Conservation (phyloP, 352 stramenopile species). For the Globisporangium iwayamae region DNA sequence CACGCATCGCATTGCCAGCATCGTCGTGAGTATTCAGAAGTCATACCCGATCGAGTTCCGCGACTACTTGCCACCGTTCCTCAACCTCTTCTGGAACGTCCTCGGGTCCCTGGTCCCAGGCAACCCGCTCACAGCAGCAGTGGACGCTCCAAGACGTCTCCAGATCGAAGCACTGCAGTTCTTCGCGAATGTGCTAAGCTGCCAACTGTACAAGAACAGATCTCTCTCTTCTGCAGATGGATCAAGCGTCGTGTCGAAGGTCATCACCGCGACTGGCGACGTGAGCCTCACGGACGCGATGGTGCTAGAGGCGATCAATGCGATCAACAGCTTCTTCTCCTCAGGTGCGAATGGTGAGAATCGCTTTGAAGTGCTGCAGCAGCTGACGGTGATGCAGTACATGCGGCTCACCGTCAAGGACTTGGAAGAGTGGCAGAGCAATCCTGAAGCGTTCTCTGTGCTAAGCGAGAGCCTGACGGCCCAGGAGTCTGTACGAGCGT, state of each 20-base stretch:
- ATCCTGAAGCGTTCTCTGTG: conserved; percentile 64
- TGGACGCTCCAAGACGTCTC: conserved; percentile 25
- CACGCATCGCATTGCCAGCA: conserved; percentile 52
- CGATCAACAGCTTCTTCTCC: conserved; percentile 56
- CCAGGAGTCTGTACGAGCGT: conserved; percentile 72
- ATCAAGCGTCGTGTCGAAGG: conserved; percentile 54
- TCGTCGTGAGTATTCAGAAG: conserved; percentile 73
- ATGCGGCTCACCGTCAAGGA: conserved; percentile 59
- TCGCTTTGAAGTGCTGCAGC: conserved; percentile 51
- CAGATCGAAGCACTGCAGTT: conserved; percentile 81
- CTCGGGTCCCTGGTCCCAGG: conserved; percentile 26
- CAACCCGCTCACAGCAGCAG: conserved; percentile 8
- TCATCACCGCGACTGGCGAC: conserved; percentile 79
- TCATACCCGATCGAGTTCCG: conserved; percentile 84
- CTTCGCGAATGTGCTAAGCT: conserved; percentile 79
- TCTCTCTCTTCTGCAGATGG: conserved; percentile 39
- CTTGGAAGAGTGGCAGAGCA: conserved; percentile 63
- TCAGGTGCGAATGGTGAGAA: conserved; percentile 19
- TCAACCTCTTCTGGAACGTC: conserved; percentile 64
- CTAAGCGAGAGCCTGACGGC: conserved; percentile 75
- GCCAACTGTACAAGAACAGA: conserved; percentile 75
- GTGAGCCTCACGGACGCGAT: conserved; percentile 72
- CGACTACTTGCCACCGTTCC: conserved; percentile 63
- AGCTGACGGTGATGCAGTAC: conserved; percentile 73
- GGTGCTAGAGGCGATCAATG: conserved; percentile 65